A percentile compares a stretch with the other conserved stretches of the same genome.
Conservation (phyloP, 257 asterid genomes). For the Datura wrightii region DNA sequence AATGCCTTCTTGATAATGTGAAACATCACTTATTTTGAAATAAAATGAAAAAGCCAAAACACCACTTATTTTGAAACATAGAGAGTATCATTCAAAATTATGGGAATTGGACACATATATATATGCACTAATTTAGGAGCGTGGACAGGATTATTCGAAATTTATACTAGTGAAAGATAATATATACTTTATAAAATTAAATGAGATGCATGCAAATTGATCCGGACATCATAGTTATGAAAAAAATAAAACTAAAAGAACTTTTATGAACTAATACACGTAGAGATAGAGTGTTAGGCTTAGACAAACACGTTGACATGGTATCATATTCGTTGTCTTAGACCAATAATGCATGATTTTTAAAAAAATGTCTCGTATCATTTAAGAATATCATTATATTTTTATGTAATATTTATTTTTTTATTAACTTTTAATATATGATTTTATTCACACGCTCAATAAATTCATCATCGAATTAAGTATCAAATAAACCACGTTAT, state of each 20-base stretch:
- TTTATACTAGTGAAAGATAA: neutral
- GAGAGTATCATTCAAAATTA: conserved; percentile 35
- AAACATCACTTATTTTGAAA: no score
- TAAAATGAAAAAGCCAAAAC: no score
- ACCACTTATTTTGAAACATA: no score
- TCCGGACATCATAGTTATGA: no score
- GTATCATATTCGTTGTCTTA: no score
- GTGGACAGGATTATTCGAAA: neutral
- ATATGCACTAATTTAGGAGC: neutral
- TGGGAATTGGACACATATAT: conserved; percentile 39
- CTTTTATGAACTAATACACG: neutral
- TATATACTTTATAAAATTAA: neutral
- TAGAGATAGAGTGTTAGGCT: neutral
- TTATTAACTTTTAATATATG: neutral
- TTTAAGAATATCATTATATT: neutral
- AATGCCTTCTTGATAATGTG: no score
- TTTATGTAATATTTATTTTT: neutral
- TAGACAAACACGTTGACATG: neutral
- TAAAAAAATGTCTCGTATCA: neutral
- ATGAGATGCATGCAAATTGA: neutral
- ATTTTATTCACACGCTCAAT: neutral
- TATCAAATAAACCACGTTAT: neutral
- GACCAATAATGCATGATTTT: neutral
- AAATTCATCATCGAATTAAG: neutral
- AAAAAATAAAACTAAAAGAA: neutral